Conservation (phyloP, 108 stramenopile species). For the Cyclostephanos tholiformis region DNA sequence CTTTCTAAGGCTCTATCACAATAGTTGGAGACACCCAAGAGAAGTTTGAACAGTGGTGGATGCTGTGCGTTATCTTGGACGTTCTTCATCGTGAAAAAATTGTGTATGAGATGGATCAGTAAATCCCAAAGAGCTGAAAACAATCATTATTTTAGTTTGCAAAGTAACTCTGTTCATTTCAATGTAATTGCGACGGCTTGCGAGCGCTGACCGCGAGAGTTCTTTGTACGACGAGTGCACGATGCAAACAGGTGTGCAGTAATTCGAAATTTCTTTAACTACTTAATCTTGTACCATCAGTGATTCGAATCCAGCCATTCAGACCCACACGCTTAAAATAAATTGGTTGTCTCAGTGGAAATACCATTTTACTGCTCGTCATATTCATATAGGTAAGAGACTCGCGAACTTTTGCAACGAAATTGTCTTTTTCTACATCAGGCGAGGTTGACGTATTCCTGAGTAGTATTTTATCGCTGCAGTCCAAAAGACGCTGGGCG, state of each 20-base stretch:
- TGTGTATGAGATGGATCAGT: neutral
- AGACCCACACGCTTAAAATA: conserved; percentile 41
- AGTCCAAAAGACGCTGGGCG: conserved; percentile 50
- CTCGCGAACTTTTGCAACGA: conserved; percentile 59
- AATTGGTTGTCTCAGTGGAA: conserved; percentile 17
- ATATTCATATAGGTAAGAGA: conserved; percentile 36
- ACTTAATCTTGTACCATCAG: no score
- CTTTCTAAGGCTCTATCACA: no score
- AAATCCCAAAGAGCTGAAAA: no score
- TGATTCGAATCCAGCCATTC: conserved; percentile 35
- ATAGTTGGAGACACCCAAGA: no score
- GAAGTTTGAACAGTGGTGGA: neutral
- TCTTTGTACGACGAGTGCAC: no score
- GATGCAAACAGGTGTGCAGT: neutral
- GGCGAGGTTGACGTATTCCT: conserved; percentile 75
- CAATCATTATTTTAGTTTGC: no score
- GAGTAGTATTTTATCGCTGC: conserved; percentile 60
- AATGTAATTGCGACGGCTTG: no score
- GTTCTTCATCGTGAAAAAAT: neutral
- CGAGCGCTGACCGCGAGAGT: no score
- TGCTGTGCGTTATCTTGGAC: neutral
- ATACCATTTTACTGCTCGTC: conserved; percentile 24
- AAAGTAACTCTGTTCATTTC: no score
- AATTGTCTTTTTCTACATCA: conserved; percentile 71
- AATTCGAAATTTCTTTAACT: neutral